These are phyloP conservation scores for Umbelopsis sp. DNA, from an alignment of 192 early-diverging fungal species.

Conservation along the genomic window DNA sequence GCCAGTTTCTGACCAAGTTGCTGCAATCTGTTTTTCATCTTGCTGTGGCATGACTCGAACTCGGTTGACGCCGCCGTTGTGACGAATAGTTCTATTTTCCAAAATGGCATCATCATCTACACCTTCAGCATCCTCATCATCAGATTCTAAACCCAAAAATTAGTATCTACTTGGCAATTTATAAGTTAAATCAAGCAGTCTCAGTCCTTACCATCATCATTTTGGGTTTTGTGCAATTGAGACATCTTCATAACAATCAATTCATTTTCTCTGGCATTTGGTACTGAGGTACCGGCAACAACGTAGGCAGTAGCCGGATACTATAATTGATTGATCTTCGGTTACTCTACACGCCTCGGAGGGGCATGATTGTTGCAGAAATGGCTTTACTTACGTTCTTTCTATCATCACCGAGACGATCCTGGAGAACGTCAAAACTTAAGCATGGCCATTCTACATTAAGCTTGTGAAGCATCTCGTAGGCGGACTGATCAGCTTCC, in stretches of 20 bases:
- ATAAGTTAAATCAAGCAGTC: neutral
- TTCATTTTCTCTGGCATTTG: constrained; percentile 82
- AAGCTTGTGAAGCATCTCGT: constrained; percentile 96
- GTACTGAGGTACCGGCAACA: constrained; percentile 93
- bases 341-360: too few relatives aligned
- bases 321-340: constrained; percentile 24
- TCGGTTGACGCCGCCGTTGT: constrained; percentile 92
- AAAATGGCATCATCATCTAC: constrained; percentile 95
- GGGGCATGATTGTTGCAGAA: neutral
- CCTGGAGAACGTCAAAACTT: constrained; percentile 92
- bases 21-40: constrained; percentile 73
- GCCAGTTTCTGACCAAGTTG: constrained; percentile 95
- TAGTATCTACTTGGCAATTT: too few relatives aligned
- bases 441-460: constrained; percentile 95
- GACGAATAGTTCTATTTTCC: constrained; percentile 80
- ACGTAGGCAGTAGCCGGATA: constrained; percentile 94
- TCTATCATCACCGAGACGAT: constrained; percentile 79
- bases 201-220: constrained; percentile 65
- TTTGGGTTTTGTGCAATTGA: constrained; percentile 89
- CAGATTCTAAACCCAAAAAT: constrained; percentile 52
- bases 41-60: constrained; percentile 60
- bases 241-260: constrained; percentile 96
- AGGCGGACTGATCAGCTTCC: constrained; percentile 92
- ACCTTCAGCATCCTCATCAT: constrained; percentile 77
- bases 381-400: constrained; percentile 52